A percentile compares a stretch with the other conserved stretches of the same genome.
Evolutionary conservation across 1,284 basidiomycete species (phyloP).

Genomic region (Pseudozyma hubeiensis): DNA sequence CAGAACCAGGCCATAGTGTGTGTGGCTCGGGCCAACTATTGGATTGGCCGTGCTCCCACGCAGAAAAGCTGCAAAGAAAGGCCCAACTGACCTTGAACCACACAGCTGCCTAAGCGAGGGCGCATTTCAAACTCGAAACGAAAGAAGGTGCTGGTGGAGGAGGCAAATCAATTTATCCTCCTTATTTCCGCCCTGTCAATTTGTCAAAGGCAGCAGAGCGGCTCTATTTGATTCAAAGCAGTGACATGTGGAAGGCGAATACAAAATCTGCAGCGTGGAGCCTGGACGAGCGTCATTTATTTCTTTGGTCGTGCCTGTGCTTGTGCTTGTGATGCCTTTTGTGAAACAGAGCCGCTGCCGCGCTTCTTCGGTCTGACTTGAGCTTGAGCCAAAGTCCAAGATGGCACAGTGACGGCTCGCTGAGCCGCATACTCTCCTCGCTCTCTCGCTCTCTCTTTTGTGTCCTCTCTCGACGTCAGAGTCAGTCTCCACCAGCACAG

Average conservation of each 20-base stretch:
- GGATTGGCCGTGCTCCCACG: background rate
- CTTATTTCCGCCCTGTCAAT: background rate
- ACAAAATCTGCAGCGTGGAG: slow-evolving; percentile 16
- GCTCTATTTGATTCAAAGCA: background rate
- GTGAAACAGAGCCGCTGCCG: background rate
- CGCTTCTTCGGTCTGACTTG: background rate
- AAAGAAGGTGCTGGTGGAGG: background rate
- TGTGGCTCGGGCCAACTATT: slow-evolving; percentile 17
- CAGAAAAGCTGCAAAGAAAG: background rate
- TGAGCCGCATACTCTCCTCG: slow-evolving; percentile 2
- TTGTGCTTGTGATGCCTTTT: background rate
- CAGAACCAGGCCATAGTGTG: background rate
- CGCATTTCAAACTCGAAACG: slow-evolving; percentile 5
- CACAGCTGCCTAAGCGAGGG: slow-evolving; percentile 9
- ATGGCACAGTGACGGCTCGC: no score
- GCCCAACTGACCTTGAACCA: no score
- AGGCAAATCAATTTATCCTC: background rate
- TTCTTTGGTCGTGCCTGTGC: background rate
- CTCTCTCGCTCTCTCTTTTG: background rate
- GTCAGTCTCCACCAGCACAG: no score
- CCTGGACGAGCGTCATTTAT: slow-evolving; percentile 8
- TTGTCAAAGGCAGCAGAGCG: no score
- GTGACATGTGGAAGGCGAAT: slow-evolving; percentile 4
- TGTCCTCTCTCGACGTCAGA: background rate
- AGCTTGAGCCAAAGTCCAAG: no score